Conservation (phyloP, 768 basidiomycete species). For the Suillus placidus region DNA sequence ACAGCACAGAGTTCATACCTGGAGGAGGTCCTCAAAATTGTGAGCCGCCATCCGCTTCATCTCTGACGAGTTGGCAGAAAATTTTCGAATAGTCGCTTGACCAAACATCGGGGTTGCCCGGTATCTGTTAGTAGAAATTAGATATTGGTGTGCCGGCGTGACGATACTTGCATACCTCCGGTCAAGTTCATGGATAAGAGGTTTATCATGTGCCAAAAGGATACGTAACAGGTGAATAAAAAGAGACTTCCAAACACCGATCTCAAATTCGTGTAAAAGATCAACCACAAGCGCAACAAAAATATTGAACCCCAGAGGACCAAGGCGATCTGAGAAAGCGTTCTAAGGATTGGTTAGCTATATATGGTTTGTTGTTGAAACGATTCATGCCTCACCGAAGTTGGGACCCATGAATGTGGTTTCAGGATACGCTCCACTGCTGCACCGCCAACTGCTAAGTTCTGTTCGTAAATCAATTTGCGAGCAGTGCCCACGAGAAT, state of each 20-base stretch:
- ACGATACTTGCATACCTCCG: too few species aligned
- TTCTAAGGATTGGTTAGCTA: neutral
- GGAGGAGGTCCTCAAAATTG: constrained; percentile 40
- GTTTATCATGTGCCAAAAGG: neutral
- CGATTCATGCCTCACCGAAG: neutral
- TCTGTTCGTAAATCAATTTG: too few species aligned
- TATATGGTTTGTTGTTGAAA: neutral
- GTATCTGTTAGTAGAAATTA: too few species aligned
- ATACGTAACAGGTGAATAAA: neutral
- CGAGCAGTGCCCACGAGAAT: too few species aligned
- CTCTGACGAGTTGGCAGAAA: constrained; percentile 34
- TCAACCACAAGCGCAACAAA: neutral
- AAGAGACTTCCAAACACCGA: neutral
- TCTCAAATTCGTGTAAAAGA: neutral
- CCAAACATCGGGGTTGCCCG: constrained; percentile 31
- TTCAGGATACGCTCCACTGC: too few species aligned
- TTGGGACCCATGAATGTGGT: neutral
- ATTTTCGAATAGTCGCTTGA: constrained; percentile 29
- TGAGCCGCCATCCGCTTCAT: constrained; percentile 39
- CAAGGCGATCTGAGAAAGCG: neutral
- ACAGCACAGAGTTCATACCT: constrained; percentile 11
- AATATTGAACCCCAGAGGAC: neutral
- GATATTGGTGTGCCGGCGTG: too few species aligned
- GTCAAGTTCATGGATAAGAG: neutral
- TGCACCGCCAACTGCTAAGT: too few species aligned